Base-by-base conservation (phyloP, 1,284 basidiomycete species). In the Cryptococcus sp. region DNA sequence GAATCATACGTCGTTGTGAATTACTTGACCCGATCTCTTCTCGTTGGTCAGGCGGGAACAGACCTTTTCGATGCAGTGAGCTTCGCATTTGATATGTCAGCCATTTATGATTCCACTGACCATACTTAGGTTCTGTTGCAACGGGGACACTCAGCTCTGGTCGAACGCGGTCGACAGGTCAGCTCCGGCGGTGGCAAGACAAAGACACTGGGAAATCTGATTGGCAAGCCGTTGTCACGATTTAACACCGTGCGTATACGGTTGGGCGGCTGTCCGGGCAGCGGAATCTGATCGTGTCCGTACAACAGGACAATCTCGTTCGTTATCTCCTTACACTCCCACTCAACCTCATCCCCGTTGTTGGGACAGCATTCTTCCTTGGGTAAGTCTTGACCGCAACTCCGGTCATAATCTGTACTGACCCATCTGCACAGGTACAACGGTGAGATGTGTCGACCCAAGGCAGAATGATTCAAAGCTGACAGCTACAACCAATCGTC, bases 361-460 rank as follows among this genome's bases (percentile, higher is more conserved):
- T 88, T 37, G 87, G 87, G 10, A 88, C 87, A 0, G 82, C 80
- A 8, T 74, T 86, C 58, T 89, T 89, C 78, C 60, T 81, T 20
- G 68, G 68, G 68, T 85, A 45, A 58, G 83, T 19, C 29, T 19
- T 15, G 44, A 37, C 52, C 8, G 6, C 16, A 34, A 26, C 37
- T 43, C 15, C 46, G 20, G 34, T 8, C 22, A 49, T 39, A 23
- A 8, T 11, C 3, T 17, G 17, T 19, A 45, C 20, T 44, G 26
- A 49, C 58, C 53, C 29, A 58, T 38, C 13, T 37, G 5, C 20
- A 10, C 50, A 64, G 66, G 1, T 76, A 70, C 65, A 78, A 78
- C 59, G 77, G 74, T 72, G 26, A 49, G 68, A 54, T 23, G 10
- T 34, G 22, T 19, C 3, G 15, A 5, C 17, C 11, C 8, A 7